Conservation (phyloP, 169 alveolate genomes). For the Cryptosporidium viatorum region DNA sequence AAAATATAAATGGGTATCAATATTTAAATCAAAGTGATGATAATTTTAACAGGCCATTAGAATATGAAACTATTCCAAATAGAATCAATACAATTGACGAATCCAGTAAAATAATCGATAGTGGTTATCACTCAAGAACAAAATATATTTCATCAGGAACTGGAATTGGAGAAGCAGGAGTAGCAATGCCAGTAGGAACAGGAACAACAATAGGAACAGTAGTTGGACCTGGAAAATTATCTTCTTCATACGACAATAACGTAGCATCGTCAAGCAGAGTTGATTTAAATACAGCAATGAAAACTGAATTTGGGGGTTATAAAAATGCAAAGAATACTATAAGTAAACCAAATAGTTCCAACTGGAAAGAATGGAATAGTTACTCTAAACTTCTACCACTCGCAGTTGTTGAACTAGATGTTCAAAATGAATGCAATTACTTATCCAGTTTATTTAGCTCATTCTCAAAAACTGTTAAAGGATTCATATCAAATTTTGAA, state of each 20-base stretch:
- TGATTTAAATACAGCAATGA: neutral
- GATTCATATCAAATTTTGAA: slow-evolving; percentile 48
- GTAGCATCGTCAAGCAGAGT: neutral
- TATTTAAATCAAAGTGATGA: neutral
- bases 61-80: neutral
- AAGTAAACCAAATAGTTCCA: slow-evolving; percentile 2
- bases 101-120: neutral
- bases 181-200: too few relatives aligned
- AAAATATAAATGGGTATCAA: neutral
- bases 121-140: neutral
- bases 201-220: too few relatives aligned
- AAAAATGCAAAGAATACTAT: neutral
- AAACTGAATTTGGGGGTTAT: neutral
- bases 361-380: slow-evolving; percentile 63
- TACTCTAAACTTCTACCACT: slow-evolving; percentile 42
- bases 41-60: neutral
- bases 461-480: slow-evolving; percentile 50
- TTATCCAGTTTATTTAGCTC: slow-evolving; percentile 18
- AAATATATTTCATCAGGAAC: neutral
- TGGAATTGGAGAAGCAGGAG: neutral
- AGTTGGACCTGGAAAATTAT: neutral
- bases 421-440: slow-evolving; percentile 50
- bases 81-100: neutral
- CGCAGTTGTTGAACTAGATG: slow-evolving; percentile 38
- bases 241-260: neutral